Conservation (phyloP, 495 filamentous ascomycete species). For the Xylaria grammica region DNA sequence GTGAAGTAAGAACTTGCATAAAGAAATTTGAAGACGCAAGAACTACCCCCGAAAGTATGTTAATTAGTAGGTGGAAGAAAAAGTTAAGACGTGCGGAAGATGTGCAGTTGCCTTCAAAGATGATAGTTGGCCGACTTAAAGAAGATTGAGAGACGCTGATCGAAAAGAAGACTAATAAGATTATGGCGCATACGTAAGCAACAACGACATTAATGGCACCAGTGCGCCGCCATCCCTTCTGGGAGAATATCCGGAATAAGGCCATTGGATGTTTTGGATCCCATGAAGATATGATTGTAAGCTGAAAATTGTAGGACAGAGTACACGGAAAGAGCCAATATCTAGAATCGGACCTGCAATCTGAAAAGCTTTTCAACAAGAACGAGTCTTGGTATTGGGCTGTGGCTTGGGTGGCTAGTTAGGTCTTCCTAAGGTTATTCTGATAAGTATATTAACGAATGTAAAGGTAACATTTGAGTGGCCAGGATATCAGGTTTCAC, state of each 20-base stretch:
- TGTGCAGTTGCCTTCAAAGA: constrained; percentile 1
- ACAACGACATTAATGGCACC: neutral
- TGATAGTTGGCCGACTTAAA: neutral
- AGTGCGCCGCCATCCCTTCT: neutral
- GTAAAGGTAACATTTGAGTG: too few relatives aligned
- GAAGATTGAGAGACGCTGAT: neutral
- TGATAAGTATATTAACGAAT: too few relatives aligned
- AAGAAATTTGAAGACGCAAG: constrained; percentile 44
- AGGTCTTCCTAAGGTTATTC: too few relatives aligned
- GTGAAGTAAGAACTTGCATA: constrained; percentile 42
- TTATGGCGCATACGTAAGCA: neutral
- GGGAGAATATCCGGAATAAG: too few relatives aligned
- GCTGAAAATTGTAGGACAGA: too few relatives aligned
- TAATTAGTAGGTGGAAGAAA: constrained; percentile 40
- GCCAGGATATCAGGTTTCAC: too few relatives aligned
- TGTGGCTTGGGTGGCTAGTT: too few relatives aligned
- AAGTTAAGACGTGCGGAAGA: neutral
- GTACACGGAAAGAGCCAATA: too few relatives aligned
- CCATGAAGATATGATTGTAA: neutral
- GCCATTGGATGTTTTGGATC: too few relatives aligned
- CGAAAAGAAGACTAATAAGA: neutral
- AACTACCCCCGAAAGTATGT: constrained; percentile 39
- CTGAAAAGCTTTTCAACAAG: too few relatives aligned
- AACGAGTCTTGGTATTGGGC: too few relatives aligned
- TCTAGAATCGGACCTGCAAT: too few relatives aligned